A percentile compares a stretch with the other conserved stretches of the same genome.
Conservation (phyloP, 2,329 filamentous ascomycete genomes). For the Aspergillus udagawae region DNA sequence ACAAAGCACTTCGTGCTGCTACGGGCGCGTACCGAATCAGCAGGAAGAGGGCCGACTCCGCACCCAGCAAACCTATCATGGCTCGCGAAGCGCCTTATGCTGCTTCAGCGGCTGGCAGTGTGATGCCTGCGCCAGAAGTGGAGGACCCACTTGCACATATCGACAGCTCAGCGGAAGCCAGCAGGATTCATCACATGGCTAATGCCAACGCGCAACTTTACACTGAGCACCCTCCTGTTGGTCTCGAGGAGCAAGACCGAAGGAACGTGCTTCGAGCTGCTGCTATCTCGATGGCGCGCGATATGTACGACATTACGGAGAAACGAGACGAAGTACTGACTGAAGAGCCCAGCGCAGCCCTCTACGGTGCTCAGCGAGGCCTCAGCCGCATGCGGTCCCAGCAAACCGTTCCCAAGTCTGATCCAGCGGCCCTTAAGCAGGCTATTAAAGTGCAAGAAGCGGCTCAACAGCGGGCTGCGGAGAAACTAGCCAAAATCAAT, state of each 20-base stretch:
- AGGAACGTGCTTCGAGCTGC: slow-evolving; percentile 74
- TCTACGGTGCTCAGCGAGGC: slow-evolving; percentile 31
- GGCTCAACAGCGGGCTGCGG: slow-evolving; percentile 79
- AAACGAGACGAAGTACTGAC: slow-evolving; percentile 25
- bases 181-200: slow-evolving; percentile 60
- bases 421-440: slow-evolving; percentile 19
- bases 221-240: slow-evolving; percentile 68
- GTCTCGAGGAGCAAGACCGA: slow-evolving; percentile 67
- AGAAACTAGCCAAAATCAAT: slow-evolving; percentile 75
- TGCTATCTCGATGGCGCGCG: slow-evolving; percentile 82
- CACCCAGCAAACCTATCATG: slow-evolving; percentile 44
- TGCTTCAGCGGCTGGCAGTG: slow-evolving; percentile 66
- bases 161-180: slow-evolving; percentile 48
- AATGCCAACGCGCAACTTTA: slow-evolving; percentile 73
- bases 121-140: slow-evolving; percentile 30
- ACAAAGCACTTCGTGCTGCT: slow-evolving; percentile 69
- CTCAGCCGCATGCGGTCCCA: slow-evolving; percentile 31
- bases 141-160: slow-evolving; percentile 46
- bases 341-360: slow-evolving; percentile 13
- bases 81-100: slow-evolving; percentile 54
- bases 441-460: slow-evolving; percentile 67
- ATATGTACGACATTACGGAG: slow-evolving; percentile 68
- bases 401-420: slow-evolving; percentile 25
- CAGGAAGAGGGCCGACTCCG: slow-evolving; percentile 62
- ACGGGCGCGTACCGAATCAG: slow-evolving; percentile 66